Percentiles rank a stretch among this genome's conserved stretches.
phyloP scores from a whole-genome alignment of 768 basidiomycete genomes.

The Auricularia auricula-judae region DNA sequence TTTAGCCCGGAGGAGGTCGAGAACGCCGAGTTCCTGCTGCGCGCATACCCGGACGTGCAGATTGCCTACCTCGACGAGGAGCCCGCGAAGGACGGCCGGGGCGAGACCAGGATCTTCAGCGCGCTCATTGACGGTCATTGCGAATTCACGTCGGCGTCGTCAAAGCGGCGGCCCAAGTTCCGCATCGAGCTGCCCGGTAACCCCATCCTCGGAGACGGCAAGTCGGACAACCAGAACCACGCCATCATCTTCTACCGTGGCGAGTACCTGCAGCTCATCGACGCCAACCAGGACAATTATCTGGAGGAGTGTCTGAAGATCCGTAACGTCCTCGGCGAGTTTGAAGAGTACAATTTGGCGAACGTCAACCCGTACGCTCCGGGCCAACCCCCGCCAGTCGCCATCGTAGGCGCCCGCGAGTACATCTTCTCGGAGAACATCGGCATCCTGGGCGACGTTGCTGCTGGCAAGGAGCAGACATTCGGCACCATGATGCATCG shows the following conservation, averaged over 20 bases:
- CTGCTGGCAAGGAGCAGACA: slow-evolving; percentile 98
- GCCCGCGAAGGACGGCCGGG: slow-evolving; percentile 66
- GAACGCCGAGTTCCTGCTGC: slow-evolving; percentile 94
- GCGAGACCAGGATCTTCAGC: slow-evolving; percentile 84
- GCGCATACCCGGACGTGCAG: slow-evolving; percentile 96
- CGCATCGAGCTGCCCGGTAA: slow-evolving; percentile 95
- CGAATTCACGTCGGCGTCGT: slow-evolving; percentile 78
- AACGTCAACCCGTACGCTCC: slow-evolving; percentile 94
- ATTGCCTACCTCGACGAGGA: slow-evolving; percentile 98
- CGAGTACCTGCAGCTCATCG: slow-evolving; percentile 97
- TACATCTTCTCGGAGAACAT: slow-evolving; percentile 99
- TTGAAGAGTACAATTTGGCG: slow-evolving; percentile 86
- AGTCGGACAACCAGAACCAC: slow-evolving; percentile 99
- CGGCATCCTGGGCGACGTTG: slow-evolving; percentile 96
- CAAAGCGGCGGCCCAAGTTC: slow-evolving; percentile 85
- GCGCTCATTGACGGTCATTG: slow-evolving; percentile 96
- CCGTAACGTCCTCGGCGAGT: slow-evolving; percentile 92
- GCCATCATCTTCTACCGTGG: slow-evolving; percentile 99
- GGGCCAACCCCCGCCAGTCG: slow-evolving; percentile 81
- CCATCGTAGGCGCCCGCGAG: slow-evolving; percentile 96
- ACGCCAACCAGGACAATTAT: slow-evolving; percentile 99
- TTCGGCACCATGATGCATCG: slow-evolving; percentile 98
- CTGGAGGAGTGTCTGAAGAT: slow-evolving; percentile 99
- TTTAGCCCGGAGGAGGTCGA: slow-evolving; percentile 99
- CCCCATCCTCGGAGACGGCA: slow-evolving; percentile 97